Conservation (phyloP, 2,329 filamentous ascomycete genomes). For the Alternaria solani region DNA sequence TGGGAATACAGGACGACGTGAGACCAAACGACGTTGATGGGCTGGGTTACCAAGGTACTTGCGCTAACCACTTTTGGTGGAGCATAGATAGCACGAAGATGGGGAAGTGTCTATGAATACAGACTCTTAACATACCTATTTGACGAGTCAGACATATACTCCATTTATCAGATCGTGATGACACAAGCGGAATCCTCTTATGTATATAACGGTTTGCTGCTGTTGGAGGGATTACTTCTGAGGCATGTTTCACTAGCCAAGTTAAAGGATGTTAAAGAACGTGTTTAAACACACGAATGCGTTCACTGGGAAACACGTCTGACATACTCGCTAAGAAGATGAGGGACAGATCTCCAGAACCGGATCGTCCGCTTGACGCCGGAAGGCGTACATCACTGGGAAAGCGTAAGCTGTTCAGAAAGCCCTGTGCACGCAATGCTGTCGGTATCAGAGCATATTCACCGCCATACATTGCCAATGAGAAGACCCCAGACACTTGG, state of each 20-base stretch:
- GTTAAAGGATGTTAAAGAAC: background rate
- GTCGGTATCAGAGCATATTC: background rate
- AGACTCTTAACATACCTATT: background rate
- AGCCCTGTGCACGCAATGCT: background rate
- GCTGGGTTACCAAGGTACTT: conserved; percentile 16
- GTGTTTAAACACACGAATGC: background rate
- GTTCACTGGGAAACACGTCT: background rate
- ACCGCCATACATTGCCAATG: background rate
- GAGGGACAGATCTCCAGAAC: too few relatives aligned
- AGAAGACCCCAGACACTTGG: background rate
- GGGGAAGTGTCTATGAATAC: background rate
- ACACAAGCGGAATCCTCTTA: background rate
- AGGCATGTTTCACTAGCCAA: background rate
- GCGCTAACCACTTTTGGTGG: background rate
- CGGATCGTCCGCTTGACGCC: too few relatives aligned
- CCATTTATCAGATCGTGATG: too few relatives aligned
- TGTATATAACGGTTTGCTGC: background rate
- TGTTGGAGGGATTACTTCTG: background rate
- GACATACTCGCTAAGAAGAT: background rate
- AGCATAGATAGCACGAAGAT: background rate
- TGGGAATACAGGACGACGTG: background rate
- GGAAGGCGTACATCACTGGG: too few relatives aligned
- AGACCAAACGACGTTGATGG: conserved; percentile 1
- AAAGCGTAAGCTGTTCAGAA: too few relatives aligned
- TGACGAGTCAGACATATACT: background rate